These are phyloP conservation scores for Aspergillus sp. DNA, from an alignment of 2,329 filamentous ascomycete genomes.

Conservation along the genomic window DNA sequence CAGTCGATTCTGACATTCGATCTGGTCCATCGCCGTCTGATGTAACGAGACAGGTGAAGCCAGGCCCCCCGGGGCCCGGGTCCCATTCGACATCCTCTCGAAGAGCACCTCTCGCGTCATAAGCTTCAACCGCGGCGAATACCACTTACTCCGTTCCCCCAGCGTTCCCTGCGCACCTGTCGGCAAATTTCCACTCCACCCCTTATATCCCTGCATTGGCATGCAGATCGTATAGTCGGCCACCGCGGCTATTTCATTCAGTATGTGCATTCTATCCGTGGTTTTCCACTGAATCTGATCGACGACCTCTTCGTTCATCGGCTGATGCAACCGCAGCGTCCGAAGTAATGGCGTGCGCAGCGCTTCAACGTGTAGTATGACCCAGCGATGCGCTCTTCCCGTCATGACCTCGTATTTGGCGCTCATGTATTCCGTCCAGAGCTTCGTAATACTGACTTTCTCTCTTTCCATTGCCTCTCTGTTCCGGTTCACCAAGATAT, in stretches of 20 bases:
- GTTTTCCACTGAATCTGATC: conserved; percentile 17
- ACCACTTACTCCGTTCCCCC: background rate
- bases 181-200: conserved; percentile 3
- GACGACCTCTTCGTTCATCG: background rate
- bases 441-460: conserved; percentile 13
- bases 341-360: conserved; percentile 15
- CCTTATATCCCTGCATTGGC: conserved; percentile 26
- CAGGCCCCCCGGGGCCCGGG: background rate
- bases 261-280: conserved; percentile 12
- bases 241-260: conserved; percentile 9
- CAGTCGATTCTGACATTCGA: conserved; percentile 12
- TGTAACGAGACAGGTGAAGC: background rate
- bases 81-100: background rate
- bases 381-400: conserved; percentile 24
- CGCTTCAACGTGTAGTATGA: conserved; percentile 14
- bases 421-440: conserved; percentile 24
- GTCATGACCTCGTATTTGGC: conserved; percentile 24
- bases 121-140: conserved; percentile 6
- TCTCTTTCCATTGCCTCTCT: conserved; percentile 5
- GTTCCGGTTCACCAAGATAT: conserved; percentile 16
- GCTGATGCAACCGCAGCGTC: conserved; percentile 6
- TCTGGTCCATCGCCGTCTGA: background rate
- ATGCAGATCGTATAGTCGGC: conserved; percentile 26
- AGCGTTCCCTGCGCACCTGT: background rate
- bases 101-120: background rate